A percentile compares a stretch with the other conserved stretches of the same genome.
Conservation (phyloP, 371 early-diverging fungal species). For the Syncephalastrum racemosum region DNA sequence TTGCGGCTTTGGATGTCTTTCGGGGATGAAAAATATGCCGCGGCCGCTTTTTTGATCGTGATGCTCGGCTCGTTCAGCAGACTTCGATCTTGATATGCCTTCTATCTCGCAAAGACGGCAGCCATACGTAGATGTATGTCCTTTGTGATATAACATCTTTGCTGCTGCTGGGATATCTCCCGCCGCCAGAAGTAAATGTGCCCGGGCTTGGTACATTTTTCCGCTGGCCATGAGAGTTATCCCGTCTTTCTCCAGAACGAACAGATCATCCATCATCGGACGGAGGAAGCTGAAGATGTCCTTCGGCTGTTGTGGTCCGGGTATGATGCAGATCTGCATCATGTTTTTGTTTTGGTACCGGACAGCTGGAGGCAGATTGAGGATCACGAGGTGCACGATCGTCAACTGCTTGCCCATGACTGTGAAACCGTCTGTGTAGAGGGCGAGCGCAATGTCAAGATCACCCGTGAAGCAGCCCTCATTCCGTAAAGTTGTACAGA, state of each 20-base stretch:
- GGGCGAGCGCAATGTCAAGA: not conserved
- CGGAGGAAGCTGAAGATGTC: too few species aligned
- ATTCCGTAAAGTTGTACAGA: not conserved
- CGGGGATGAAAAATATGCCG: not conserved
- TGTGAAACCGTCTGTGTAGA: constrained; percentile 2
- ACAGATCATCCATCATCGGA: too few species aligned
- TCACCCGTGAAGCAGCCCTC: not conserved
- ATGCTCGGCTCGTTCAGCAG: too few species aligned
- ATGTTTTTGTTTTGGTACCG: constrained; percentile 3
- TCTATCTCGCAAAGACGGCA: constrained; percentile 1
- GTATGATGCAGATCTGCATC: too few species aligned
- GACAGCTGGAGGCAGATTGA: not conserved
- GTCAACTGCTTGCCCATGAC: too few species aligned
- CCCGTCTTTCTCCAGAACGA: too few species aligned
- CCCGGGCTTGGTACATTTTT: not conserved
- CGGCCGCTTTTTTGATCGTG: too few species aligned
- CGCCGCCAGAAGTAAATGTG: not conserved
- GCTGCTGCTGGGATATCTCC: not conserved
- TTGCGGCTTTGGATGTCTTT: not conserved
- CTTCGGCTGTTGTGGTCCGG: too few species aligned
- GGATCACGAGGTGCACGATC: not conserved
- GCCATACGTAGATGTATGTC: not conserved
- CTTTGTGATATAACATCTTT: not conserved
- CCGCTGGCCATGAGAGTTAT: not conserved
- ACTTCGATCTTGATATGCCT: not conserved